A percentile compares a stretch with the other conserved stretches of the same genome.
phyloP scores from a whole-genome alignment of 2,329 filamentous ascomycete species.

The Capronia americana region DNA sequence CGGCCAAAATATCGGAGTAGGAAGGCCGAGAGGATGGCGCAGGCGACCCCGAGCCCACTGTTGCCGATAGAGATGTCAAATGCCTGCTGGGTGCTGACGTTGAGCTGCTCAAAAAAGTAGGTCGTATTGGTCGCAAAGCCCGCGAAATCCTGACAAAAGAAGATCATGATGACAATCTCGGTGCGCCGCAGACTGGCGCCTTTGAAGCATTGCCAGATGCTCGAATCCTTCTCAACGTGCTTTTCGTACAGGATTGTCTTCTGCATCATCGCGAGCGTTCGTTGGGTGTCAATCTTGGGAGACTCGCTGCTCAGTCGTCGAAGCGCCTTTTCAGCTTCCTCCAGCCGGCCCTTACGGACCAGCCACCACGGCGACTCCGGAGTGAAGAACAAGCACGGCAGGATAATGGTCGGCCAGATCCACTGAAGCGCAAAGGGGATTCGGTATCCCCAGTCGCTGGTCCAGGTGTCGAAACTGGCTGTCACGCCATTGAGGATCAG shows the following conservation, averaged over 20 bases:
- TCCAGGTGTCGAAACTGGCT: constrained; percentile 41
- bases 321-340: constrained; percentile 11
- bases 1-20: constrained; percentile 7
- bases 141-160: constrained; percentile 10
- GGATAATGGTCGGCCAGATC: constrained; percentile 57
- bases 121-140: constrained; percentile 5
- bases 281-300: not conserved
- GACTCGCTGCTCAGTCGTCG: constrained; percentile 5
- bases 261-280: constrained; percentile 17
- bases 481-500: constrained; percentile 42
- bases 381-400: constrained; percentile 51
- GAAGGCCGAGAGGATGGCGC: constrained; percentile 3
- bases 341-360: constrained; percentile 42
- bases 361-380: constrained; percentile 48
- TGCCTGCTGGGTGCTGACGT: constrained; percentile 1
- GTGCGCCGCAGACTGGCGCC: constrained; percentile 9
- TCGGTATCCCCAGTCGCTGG: constrained; percentile 47
- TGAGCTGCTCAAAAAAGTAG: constrained; percentile 18
- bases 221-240: constrained; percentile 4
- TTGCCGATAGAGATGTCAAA: constrained; percentile 14
- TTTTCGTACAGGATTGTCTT: constrained; percentile 9
- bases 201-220: constrained; percentile 6
- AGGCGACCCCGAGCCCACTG: not conserved
- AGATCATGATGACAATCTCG: constrained; percentile 15
- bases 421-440: constrained; percentile 53